phyloP scores from a whole-genome alignment of 1,139 yeast species.

The Yamadazyma dendronema region DNA sequence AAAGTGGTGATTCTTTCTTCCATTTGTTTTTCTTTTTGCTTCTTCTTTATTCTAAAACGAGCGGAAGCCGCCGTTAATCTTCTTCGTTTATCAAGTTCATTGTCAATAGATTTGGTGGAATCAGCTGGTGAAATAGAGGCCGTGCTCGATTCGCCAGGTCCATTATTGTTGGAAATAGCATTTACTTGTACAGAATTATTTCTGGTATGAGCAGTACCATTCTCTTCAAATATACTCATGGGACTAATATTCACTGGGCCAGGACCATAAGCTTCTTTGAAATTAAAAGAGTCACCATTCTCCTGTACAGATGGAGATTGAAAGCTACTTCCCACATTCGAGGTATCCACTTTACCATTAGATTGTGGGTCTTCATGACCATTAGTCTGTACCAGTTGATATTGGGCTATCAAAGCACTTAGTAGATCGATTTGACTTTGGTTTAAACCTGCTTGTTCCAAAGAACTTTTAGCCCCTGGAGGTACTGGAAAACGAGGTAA shows the following conservation, averaged over 20 bases:
- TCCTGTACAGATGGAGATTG: no score
- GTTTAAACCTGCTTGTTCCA: conserved; percentile 63
- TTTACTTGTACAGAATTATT: no score
- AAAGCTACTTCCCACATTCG: no score
- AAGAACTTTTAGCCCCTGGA: conserved; percentile 63
- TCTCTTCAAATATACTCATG: background rate
- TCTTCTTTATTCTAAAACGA: conserved; percentile 59
- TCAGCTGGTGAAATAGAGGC: background rate
- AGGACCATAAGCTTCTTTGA: no score
- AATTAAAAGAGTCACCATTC: no score
- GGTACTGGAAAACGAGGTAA: conserved; percentile 69
- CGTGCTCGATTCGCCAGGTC: background rate
- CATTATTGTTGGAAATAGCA: no score
- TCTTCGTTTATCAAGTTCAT: conserved; percentile 44
- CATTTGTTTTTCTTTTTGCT: conserved; percentile 58
- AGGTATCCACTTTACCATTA: no score
- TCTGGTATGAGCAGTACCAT: no score
- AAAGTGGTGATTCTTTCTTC: conserved; percentile 47
- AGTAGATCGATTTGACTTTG: conserved; percentile 69
- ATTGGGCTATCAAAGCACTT: conserved; percentile 70
- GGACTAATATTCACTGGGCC: background rate
- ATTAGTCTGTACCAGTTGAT: conserved; percentile 46
- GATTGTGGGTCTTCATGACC: no score
- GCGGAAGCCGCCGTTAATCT: conserved; percentile 66
- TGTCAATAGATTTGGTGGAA: conserved; percentile 10